Base-by-base conservation (phyloP, 352 stramenopile species). In the Pythium sukuiense region DNA sequence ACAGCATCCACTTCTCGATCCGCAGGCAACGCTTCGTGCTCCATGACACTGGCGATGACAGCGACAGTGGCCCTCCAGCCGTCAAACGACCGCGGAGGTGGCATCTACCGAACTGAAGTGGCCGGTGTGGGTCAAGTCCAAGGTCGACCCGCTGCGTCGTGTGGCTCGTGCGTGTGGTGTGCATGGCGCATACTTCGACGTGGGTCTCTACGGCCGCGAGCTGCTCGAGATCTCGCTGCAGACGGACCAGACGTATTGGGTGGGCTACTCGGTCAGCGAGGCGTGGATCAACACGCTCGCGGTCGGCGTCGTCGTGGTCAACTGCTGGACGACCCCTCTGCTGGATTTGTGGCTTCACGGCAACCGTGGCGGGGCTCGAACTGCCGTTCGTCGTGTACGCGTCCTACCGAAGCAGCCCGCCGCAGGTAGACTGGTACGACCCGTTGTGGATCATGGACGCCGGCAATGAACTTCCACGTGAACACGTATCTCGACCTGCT, bases 261-360 rank as follows among this genome's bases (percentile, higher is more conserved):
- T 72, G 50, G 62, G 71, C 59, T 53, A 74, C 65, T 26, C 60
- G 12, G 57, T 70, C 2, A 41, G 63, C 14, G 50, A 58, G 16
- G 26, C 46, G 2, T 70, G 59, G 69, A 39, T 76, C 56, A 68
- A 64, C 30, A 60, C 20, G 3, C 33, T 79, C 7, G 74, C 72
- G 3, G 67, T 72, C 8, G 35, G 8, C 3, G 49, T 64, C 11
- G 54, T 85, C 5, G 65, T 76, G 16, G 5, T 76, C 7, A 81
- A 80, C 52, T 87, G 76, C 63, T 83, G 74, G 76, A 76, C 65
- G 3, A 87, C 76, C 1, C 76, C 77, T 16, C 59, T 69, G 30
- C 49, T 73, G 20, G 72, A 77, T 27, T 58, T 69, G 2, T 41
- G 35, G 0, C 70, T 69, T 14, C 27, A 45, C 30, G 4, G 26